Percentiles rank a stretch among this genome's conserved stretches.
These are phyloP conservation scores for Psidium guajava DNA, from an alignment of 345 rosid species.

Conservation along the genomic window DNA sequence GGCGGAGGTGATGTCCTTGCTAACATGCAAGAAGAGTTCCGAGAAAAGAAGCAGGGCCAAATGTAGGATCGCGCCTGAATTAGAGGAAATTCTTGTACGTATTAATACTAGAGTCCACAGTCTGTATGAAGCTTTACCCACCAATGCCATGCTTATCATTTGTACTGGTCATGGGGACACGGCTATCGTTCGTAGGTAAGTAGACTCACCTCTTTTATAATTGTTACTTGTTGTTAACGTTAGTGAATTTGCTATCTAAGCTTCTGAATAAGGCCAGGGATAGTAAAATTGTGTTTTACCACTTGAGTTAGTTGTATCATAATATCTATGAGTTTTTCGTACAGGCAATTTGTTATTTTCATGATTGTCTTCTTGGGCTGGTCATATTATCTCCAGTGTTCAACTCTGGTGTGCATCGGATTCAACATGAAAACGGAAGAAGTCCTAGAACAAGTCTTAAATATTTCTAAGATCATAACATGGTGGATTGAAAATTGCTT, in stretches of 20 bases:
- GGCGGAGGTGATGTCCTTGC: constrained; percentile 67
- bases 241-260: background rate
- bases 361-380: background rate
- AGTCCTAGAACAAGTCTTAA: background rate
- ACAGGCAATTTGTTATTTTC: background rate
- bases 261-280: background rate
- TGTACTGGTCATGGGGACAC: constrained; percentile 98
- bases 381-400: background rate
- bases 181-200: constrained; percentile 68
- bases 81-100: constrained; percentile 46
- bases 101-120: constrained; percentile 43
- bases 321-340: background rate
- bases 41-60: constrained; percentile 26
- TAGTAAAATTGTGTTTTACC: background rate
- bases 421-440: background rate
- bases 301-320: background rate
- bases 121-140: constrained; percentile 50
- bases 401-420: background rate
- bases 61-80: constrained; percentile 33
- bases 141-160: constrained; percentile 75
- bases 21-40: constrained; percentile 50
- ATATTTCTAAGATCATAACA: background rate
- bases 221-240: background rate
- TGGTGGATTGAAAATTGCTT: background rate
- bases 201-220: background rate